Conservation (phyloP, 495 filamentous ascomycete genomes). For the Penicillium diatomitis region DNA sequence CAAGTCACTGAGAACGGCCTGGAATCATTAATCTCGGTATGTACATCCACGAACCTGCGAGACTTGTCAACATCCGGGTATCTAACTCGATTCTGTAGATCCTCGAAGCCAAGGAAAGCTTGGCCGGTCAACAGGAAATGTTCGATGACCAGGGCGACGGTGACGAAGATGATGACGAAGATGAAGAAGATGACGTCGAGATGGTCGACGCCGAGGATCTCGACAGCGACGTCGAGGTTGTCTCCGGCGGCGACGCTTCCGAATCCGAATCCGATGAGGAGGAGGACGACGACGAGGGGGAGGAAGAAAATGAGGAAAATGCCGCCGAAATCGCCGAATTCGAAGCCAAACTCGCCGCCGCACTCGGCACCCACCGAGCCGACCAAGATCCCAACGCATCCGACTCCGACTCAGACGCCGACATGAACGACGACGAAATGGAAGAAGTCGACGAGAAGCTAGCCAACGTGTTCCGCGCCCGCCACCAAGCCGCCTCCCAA, state of each 20-base stretch:
- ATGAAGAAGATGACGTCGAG: constrained; percentile 34
- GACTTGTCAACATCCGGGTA: not conserved
- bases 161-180: constrained; percentile 33
- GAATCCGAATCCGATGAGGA: constrained; percentile 30
- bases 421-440: constrained; percentile 96
- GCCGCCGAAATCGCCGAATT: constrained; percentile 52
- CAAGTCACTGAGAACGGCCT: constrained; percentile 63
- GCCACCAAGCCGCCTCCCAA: constrained; percentile 49
- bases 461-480: constrained; percentile 71
- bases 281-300: constrained; percentile 30
- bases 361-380: constrained; percentile 55
- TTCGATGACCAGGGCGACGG: constrained; percentile 71
- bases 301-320: constrained; percentile 33
- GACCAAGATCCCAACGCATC: constrained; percentile 45
- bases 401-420: constrained; percentile 55
- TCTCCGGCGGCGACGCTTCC: constrained; percentile 25
- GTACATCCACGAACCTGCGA: constrained; percentile 4
- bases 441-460: constrained; percentile 76
- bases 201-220: constrained; percentile 27
- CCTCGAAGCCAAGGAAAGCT: constrained; percentile 68
- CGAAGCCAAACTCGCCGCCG: constrained; percentile 68
- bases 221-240: constrained; percentile 23
- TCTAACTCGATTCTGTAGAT: constrained; percentile 33
- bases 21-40: constrained; percentile 55
- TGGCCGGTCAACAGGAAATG: constrained; percentile 73